Base-by-base conservation (phyloP, 75 land plant species). In the Pinus albicaulis region DNA sequence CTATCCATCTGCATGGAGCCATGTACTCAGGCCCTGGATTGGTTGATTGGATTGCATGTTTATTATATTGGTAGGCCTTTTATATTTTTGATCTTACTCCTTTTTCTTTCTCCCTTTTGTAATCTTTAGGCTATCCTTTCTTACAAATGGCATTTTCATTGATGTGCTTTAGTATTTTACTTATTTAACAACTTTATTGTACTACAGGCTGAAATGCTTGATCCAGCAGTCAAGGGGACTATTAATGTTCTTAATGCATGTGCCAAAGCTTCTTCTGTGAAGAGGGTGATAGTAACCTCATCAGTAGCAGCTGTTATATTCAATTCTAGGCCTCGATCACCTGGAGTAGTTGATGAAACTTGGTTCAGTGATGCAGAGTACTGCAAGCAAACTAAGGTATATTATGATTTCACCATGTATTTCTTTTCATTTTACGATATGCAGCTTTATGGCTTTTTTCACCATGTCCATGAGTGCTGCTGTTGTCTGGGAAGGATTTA, bases 141-240 rank as follows among this genome's bases (percentile, higher is more conserved):
- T 48, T 48, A 10, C 53, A 48, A 48, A 11, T 48, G 53, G 53
- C 53, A 48, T 48, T 48, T 48, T 10, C 11, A 10, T 48, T 48
- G 53, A 48, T 48, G 53, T 48, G 53, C 12, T 48, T 48, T 11
- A 10, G 12, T 48, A 48, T 10, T 48, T 48, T 48, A 12, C 53
- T 48, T 48, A 48, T 48, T 10, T 48, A 48, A 48, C 53, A 48
- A 10, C 53, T 48, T 48, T 12, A 10, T 48, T 48, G 53, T 48
- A 48, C 53, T 78, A 26, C 86, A 95, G 97, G 86, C 82, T 36
- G 94, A 95, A 59, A 71, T 95, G 48, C 71, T 95, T 64, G 90
- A 91, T 65, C 97, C 98, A 71, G 98, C 98, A 23, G 80, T 93
- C 57, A 91, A 88, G 71, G 98, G 97, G 20, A 91, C 94, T 3